Evolutionary conservation across 164 flowering plant species (phyloP), one percentile per base, ranked within the genome.

Genomic region (Hamamelis virginiana): DNA sequence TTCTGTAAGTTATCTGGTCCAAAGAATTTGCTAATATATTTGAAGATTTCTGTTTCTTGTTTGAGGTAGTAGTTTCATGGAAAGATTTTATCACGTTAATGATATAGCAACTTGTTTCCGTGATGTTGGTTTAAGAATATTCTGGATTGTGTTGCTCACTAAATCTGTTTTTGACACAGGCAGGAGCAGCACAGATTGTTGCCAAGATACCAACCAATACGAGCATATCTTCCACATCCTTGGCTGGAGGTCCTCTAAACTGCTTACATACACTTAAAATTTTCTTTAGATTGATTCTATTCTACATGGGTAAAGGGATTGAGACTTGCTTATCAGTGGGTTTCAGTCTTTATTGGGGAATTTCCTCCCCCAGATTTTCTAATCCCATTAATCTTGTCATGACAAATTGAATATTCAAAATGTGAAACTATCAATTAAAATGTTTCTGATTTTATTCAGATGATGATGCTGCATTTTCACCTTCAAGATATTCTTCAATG

Each of bases 381-480:
- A 33, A 33, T 33, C 6, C 41, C 4, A 33, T 2, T 6, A 33
- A 33, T 33, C 41, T 33, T 33, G 41, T 33, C 41, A 2, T 33
- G 41, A 33, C 41, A 2, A 2, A 6, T 33, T 33, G 41, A 33
- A 33, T 2, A 33, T 33, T 33, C 41, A 33, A 33, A 33, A 33
- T 33, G 41, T 33, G 41, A 33, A 33, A 33, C 41, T 33, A 6
- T 33, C 6, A 2, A 33, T 33, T 33, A 2, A 33, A 33, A 33
- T 33, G 16, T 50, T 27, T 67, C 14, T 67, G 12, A 19, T 65
- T 41, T 76, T 10, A 74, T 72, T 66, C 85, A 88, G 97, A 86
- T 59, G 94, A 88, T 60, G 87, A 82, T 79, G 73, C 77, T 47
- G 8, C 82, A 8, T 62, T 71, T 45, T 81, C 84, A 52, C 84